Evolutionary conservation across 495 filamentous ascomycete species (phyloP).

Genomic region (Neurospora sp.): DNA sequence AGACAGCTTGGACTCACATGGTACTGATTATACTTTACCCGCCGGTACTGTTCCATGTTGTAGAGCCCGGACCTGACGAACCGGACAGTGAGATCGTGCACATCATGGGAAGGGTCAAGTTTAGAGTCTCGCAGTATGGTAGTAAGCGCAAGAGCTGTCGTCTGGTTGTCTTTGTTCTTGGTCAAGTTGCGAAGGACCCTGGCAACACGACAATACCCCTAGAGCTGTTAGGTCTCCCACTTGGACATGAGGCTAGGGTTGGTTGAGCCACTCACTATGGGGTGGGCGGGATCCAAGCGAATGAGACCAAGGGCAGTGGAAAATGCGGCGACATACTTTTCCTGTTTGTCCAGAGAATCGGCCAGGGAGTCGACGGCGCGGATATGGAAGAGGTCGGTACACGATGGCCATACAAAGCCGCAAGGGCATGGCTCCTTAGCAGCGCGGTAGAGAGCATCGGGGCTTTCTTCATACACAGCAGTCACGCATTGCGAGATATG

Average conservation of each 20-base stretch:
- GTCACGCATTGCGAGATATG: slow-evolving; percentile 12
- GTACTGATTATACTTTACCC: slow-evolving; percentile 3
- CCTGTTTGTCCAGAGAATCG: slow-evolving; percentile 8
- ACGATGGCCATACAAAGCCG: slow-evolving; percentile 17
- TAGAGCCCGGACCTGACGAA: slow-evolving; percentile 12
- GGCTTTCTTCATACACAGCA: slow-evolving; percentile 4
- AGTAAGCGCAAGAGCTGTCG: not conserved
- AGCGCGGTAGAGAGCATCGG: slow-evolving; percentile 4
- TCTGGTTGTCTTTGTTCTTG: not conserved
- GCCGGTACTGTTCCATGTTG: slow-evolving; percentile 3
- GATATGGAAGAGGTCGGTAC: slow-evolving; percentile 6
- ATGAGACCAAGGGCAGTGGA: slow-evolving; percentile 16
- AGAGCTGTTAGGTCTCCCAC: not conserved
- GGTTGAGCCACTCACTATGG: slow-evolving; percentile 7
- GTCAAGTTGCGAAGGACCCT: slow-evolving; percentile 10
- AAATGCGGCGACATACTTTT: slow-evolving; percentile 11
- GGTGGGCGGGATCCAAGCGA: slow-evolving; percentile 11
- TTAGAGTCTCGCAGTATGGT: slow-evolving; percentile 5
- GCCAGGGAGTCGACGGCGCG: slow-evolving; percentile 13
- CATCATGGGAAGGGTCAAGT: not conserved
- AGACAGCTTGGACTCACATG: slow-evolving; percentile 4
- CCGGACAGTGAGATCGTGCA: slow-evolving; percentile 2
- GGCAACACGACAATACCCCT: slow-evolving; percentile 23
- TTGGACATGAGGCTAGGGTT: not conserved
- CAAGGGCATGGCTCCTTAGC: slow-evolving; percentile 9